phyloP scores from a whole-genome alignment of 75 land plant species.

The Azolla pinnata region DNA sequence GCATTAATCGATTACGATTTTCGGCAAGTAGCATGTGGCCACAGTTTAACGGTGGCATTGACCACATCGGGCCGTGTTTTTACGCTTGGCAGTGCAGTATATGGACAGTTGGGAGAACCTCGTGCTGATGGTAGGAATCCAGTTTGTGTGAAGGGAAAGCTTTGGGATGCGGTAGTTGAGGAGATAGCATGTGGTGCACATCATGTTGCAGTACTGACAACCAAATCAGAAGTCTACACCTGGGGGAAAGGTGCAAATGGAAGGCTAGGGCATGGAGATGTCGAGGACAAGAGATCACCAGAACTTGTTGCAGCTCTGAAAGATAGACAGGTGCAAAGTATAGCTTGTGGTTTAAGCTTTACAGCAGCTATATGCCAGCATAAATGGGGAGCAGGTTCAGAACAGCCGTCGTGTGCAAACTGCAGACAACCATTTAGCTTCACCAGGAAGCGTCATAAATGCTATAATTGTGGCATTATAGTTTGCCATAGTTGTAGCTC shows the following conservation, averaged over 20 bases:
- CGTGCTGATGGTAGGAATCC: constrained; percentile 50
- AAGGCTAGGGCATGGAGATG: constrained; percentile 57
- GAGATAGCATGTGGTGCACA: constrained; percentile 58
- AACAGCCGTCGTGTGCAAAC: constrained; percentile 43
- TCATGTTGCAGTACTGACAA: constrained; percentile 50
- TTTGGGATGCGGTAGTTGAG: constrained; percentile 32
- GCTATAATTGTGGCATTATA: constrained; percentile 55
- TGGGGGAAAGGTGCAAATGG: constrained; percentile 73
- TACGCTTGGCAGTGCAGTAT: constrained; percentile 52
- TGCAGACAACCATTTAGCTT: constrained; percentile 59
- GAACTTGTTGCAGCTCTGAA: constrained; percentile 50
- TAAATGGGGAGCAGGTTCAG: constrained; percentile 48
- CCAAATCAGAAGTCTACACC: constrained; percentile 45
- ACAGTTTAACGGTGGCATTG: constrained; percentile 48
- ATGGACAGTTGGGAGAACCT: constrained; percentile 58
- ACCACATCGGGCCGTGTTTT: constrained; percentile 49
- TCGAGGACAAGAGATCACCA: constrained; percentile 43
- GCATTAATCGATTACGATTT: constrained; percentile 57
- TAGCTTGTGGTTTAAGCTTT: constrained; percentile 51
- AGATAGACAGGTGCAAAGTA: constrained; percentile 40
- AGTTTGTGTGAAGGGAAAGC: constrained; percentile 40
- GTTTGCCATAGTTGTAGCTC: constrained; percentile 53
- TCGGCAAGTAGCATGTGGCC: constrained; percentile 51
- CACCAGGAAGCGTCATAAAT: constrained; percentile 49
- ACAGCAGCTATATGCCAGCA: constrained; percentile 48